Evolutionary conservation across 2,329 filamentous ascomycete genomes (phyloP).

Genomic region (Monosporascus sp.): DNA sequence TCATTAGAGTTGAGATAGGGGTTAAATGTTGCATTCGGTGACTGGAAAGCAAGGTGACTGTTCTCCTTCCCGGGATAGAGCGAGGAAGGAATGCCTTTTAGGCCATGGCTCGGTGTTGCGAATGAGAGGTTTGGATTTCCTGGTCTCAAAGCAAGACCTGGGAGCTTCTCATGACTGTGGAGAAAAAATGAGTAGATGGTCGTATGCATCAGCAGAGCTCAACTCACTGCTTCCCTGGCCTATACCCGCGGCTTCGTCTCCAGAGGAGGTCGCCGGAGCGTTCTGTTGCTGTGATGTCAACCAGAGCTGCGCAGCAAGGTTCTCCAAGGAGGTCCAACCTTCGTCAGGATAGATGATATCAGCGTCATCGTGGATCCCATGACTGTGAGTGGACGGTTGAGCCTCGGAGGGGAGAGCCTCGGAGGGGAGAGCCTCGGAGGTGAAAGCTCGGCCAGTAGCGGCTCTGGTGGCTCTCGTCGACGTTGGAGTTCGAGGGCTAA

Average conservation of each 20-base stretch:
- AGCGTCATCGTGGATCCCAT: conserved; percentile 15
- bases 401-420: too few relatives aligned
- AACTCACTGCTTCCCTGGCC: conserved; percentile 15
- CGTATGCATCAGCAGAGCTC: conserved; percentile 7
- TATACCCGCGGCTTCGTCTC: conserved; percentile 12
- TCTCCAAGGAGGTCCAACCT: conserved; percentile 19
- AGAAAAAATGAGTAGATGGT: conserved; percentile 20
- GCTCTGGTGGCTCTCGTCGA: conserved; percentile 13
- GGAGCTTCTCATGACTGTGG: conserved; percentile 30
- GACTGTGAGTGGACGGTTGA: conserved; percentile 17
- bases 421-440: too few relatives aligned
- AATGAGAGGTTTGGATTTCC: conserved; percentile 33
- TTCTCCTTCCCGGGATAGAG: conserved; percentile 28
- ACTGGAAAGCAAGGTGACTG: conserved; percentile 18
- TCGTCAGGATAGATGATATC: conserved; percentile 11
- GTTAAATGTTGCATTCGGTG: conserved; percentile 16
- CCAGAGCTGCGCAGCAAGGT: conserved; percentile 8
- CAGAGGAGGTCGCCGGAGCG: conserved; percentile 6
- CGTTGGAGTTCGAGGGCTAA: conserved; percentile 1
- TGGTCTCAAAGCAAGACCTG: conserved; percentile 30
- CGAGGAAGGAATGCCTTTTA: conserved; percentile 20
- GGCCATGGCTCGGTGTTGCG: conserved; percentile 19
- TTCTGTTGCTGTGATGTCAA: conserved; percentile 17
- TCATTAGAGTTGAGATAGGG: conserved; percentile 23
- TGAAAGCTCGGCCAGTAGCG: conserved; percentile 5